Evolutionary conservation across 305 asterid species (phyloP), one percentile per base, ranked within the genome.

Genomic region (Euphrasia arctica): DNA sequence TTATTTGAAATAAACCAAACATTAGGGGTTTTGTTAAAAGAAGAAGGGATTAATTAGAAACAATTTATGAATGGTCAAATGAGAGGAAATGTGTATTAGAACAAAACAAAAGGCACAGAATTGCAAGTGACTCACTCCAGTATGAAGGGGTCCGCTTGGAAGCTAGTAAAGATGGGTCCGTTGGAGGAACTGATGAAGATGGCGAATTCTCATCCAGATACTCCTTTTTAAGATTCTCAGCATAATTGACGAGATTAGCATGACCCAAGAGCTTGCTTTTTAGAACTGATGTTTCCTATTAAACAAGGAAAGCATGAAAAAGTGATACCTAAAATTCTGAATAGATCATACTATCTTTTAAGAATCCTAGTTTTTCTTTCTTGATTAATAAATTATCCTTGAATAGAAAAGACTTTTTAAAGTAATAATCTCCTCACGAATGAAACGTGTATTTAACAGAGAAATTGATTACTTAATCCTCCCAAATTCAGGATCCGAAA

Each of bases 261-360:
- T 87, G 89, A 48, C 75, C 80, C 86, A 84, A 75, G 73, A 91
- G 89, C 83, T 83, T 83, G 83, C 86, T 77, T 70, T 80, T 82
- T 47, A 91, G 80, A 74, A 85, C 78, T 11, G 98, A 91, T 52
- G 92, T 82, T 64, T 91, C 98, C 98, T 91, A 69, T 67, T 47
- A 63, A 67, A 60, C 28, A 58, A 57, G 13, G 59, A 61, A 34
- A 66, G 13, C 25, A 47, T 27, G 12, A 32, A n/a, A 66, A 63
- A 51, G 45, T 39, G 45, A 0, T 39, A 39, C 45, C 45, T 7
- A 10, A 10, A 39, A 8, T 39, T 39, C 45, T 39, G 45, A 39
- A 39, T 9, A 1, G 45, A 39, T 39, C 45, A 1, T 39, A 25
- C 27, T 25, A 9, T 39, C 45, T 39, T 39, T 39, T 39, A 39